Percentiles rank a stretch among this genome's conserved stretches.
Evolutionary conservation across 441 rosid species (phyloP).

Genomic region (Mallotus repandus): DNA sequence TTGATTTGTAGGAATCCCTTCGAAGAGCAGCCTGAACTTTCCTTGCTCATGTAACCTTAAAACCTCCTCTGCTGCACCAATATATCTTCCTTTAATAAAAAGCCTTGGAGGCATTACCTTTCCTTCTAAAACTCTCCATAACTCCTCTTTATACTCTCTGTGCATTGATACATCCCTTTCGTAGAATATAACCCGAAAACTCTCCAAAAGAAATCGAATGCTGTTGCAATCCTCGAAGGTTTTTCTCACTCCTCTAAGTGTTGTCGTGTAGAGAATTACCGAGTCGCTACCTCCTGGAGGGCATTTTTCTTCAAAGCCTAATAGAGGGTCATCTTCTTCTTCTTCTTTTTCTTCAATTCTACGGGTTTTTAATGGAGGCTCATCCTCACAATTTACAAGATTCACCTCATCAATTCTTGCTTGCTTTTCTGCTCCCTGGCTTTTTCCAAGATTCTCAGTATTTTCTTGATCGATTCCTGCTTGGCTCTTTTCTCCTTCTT

Average conservation of each 20-base stretch:
- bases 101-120: slow-evolving; percentile 68
- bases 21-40: slow-evolving; percentile 59
- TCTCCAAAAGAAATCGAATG: slow-evolving; percentile 62
- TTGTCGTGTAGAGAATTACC: slow-evolving; percentile 73
- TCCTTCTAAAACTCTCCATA: slow-evolving; percentile 55
- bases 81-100: slow-evolving; percentile 71
- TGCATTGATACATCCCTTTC: slow-evolving; percentile 93
- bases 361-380: slow-evolving; percentile 38
- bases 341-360: slow-evolving; percentile 31
- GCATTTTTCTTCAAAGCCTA: slow-evolving; percentile 45
- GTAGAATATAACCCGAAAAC: slow-evolving; percentile 45
- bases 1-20: slow-evolving; percentile 46
- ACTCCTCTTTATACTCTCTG: slow-evolving; percentile 62
- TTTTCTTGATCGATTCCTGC: slow-evolving; percentile 1
- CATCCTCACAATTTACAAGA: slow-evolving; percentile 25
- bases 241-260: slow-evolving; percentile 73
- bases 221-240: slow-evolving; percentile 73
- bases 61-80: slow-evolving; percentile 89
- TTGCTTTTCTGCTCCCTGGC: not conserved
- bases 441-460: not conserved
- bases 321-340: slow-evolving; percentile 21
- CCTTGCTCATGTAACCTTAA: slow-evolving; percentile 71
- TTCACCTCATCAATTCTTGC: slow-evolving; percentile 13
- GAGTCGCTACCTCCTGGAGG: slow-evolving; percentile 78
- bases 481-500: not conserved